Evolutionary conservation across 495 filamentous ascomycete species (phyloP).

Genomic region (Patellaria atrata): DNA sequence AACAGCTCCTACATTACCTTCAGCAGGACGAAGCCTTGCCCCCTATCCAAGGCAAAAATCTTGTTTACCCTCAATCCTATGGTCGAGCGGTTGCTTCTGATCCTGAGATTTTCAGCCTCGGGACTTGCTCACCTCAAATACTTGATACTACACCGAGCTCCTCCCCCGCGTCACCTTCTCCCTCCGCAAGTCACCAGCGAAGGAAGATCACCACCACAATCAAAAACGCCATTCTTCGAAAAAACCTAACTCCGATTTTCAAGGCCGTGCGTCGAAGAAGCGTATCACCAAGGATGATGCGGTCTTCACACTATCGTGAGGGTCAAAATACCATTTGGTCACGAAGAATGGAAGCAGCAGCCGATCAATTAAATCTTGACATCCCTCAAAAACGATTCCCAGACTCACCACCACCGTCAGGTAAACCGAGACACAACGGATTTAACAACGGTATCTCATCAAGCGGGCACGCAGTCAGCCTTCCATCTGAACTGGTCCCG

Average conservation of each 20-base stretch:
- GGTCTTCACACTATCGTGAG: slow-evolving; percentile 19
- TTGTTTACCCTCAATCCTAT: slow-evolving; percentile 17
- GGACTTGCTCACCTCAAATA: too few species aligned
- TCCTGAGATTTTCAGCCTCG: slow-evolving; percentile 18
- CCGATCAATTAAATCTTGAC: slow-evolving; percentile 22
- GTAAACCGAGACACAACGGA: slow-evolving; percentile 12
- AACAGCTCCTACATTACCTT: slow-evolving; percentile 15
- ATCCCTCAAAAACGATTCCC: slow-evolving; percentile 13
- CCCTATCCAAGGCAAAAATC: slow-evolving; percentile 6
- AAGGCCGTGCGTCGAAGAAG: slow-evolving; percentile 13
- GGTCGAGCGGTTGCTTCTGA: slow-evolving; percentile 13
- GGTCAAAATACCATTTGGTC: slow-evolving; percentile 22
- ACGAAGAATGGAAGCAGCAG: slow-evolving; percentile 13
- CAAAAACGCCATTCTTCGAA: slow-evolving; percentile 3
- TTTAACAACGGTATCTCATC: slow-evolving; percentile 7
- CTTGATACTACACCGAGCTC: too few species aligned
- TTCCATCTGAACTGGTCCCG: too few species aligned
- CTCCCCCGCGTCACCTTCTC: too few species aligned
- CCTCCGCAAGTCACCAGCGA: slow-evolving; percentile 7
- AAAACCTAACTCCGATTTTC: slow-evolving; percentile 11
- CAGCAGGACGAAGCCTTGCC: slow-evolving; percentile 20
- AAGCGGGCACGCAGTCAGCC: slow-evolving; percentile 17
- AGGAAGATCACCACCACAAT: too few species aligned
- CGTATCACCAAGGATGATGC: slow-evolving; percentile 24
- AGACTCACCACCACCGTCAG: slow-evolving; percentile 22